Percentiles rank a stretch among this genome's conserved stretches.
phyloP scores from a whole-genome alignment of 805 yeast genomes.

The Metschnikowia koreensis region DNA sequence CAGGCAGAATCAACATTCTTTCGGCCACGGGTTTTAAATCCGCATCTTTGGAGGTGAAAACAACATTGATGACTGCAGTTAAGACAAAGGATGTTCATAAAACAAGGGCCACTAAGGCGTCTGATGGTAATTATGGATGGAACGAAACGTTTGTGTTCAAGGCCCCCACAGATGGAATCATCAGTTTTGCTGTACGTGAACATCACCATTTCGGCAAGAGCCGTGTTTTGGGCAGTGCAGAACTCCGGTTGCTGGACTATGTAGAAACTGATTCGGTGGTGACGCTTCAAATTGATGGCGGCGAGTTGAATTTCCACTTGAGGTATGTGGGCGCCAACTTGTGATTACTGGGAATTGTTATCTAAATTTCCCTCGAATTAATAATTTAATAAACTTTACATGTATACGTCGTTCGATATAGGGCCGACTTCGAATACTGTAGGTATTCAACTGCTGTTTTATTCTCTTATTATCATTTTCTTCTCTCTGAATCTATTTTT shows the following conservation, averaged over 20 bases:
- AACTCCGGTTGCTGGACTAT: constrained; percentile 51
- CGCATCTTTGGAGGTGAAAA: constrained; percentile 49
- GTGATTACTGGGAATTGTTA: neutral
- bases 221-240: constrained; percentile 58
- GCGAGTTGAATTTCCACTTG: constrained; percentile 42
- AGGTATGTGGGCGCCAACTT: constrained; percentile 22
- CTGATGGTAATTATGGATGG: constrained; percentile 50
- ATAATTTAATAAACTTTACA: no score
- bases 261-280: constrained; percentile 45
- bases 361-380: no score
- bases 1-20: constrained; percentile 56
- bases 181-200: constrained; percentile 60
- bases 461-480: no score
- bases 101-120: constrained; percentile 55
- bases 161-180: constrained; percentile 57
- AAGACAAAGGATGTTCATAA: constrained; percentile 59
- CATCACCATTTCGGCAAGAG: constrained; percentile 75
- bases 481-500: no score
- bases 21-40: constrained; percentile 43
- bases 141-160: constrained; percentile 67
- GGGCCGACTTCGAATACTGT: no score
- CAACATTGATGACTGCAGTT: constrained; percentile 44
- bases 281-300: constrained; percentile 33
- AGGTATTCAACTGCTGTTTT: no score
- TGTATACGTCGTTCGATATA: no score